These are phyloP conservation scores for Paecilomyces variotii DNA, from an alignment of 2,329 filamentous ascomycete species.

Conservation along the genomic window DNA sequence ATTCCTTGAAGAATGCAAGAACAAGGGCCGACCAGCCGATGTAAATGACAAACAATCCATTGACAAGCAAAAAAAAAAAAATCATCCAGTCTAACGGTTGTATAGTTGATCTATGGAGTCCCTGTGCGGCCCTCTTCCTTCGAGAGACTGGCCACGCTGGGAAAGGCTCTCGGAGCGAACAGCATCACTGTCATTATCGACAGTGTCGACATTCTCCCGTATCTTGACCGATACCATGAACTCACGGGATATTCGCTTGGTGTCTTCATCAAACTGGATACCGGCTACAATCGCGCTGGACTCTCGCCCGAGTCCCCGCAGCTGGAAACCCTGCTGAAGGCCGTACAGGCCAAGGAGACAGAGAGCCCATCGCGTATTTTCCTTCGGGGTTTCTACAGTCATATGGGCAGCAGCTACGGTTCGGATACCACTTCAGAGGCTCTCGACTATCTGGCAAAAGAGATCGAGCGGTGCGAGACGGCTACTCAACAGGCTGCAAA, in stretches of 20 bases:
- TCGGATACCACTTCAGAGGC: conserved; percentile 48
- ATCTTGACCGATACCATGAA: conserved; percentile 37
- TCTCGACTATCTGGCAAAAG: conserved; percentile 49
- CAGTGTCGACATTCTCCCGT: conserved; percentile 51
- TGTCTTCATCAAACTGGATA: conserved; percentile 66
- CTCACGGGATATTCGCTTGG: conserved; percentile 39
- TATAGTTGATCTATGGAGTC: conserved; percentile 57
- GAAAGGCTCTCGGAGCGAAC: conserved; percentile 45
- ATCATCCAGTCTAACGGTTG: neutral
- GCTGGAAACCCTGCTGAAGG: conserved; percentile 16
- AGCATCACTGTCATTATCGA: conserved; percentile 60
- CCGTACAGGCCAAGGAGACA: conserved; percentile 12
- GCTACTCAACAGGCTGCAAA: conserved; percentile 12
- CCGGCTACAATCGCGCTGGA: conserved; percentile 62
- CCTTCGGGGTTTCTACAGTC: conserved; percentile 61
- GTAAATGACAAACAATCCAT: conserved; percentile 16
- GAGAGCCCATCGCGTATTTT: conserved; percentile 16
- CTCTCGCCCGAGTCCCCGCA: conserved; percentile 42
- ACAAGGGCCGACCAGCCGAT: conserved; percentile 50
- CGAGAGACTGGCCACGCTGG: conserved; percentile 52
- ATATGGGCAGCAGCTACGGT: conserved; percentile 64
- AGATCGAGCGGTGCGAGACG: conserved; percentile 44
- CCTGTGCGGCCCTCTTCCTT: conserved; percentile 57
- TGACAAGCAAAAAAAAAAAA: neutral
- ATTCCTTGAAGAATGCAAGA: conserved; percentile 52